These are phyloP conservation scores for Salvia rosmarinus DNA, from an alignment of 257 asterid species.

Conservation along the genomic window DNA sequence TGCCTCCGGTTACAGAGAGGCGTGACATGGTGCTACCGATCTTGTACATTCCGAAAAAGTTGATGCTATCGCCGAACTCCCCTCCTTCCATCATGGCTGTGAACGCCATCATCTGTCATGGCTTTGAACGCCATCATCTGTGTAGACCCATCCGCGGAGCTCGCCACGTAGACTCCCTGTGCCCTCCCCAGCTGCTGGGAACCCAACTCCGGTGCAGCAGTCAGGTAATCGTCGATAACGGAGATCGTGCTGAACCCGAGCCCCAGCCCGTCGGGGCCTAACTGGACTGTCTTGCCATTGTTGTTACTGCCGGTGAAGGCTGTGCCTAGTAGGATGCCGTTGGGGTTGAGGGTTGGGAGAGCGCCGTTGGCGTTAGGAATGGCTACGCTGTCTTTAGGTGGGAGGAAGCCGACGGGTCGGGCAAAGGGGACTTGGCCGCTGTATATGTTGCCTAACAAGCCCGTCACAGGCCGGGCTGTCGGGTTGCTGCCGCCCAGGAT, in stretches of 20 bases:
- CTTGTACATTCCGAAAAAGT: conserved; percentile 64
- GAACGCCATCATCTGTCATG: conserved; percentile 69
- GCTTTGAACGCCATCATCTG: conserved; percentile 79
- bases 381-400: conserved; percentile 62
- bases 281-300: conserved; percentile 24
- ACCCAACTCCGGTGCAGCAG: conserved; percentile 48
- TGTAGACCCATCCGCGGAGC: conserved; percentile 64
- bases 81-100: conserved; percentile 62
- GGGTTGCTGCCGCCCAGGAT: conserved; percentile 91
- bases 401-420: conserved; percentile 70
- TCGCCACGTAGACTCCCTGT: conserved; percentile 69
- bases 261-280: conserved; percentile 56
- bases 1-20: conserved; percentile 72
- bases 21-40: conserved; percentile 58
- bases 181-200: conserved; percentile 68
- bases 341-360: conserved; percentile 62
- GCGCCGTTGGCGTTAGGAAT: conserved; percentile 88
- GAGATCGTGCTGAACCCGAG: conserved; percentile 64
- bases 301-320: conserved; percentile 52
- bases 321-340: conserved; percentile 77
- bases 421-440: conserved; percentile 97
- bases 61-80: conserved; percentile 53
- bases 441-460: conserved; percentile 77
- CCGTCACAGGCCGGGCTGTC: conserved; percentile 82
- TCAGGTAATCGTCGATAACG: conserved; percentile 60